phyloP scores from a whole-genome alignment of 2,329 filamentous ascomycete genomes.

The Hymenotorrendiella dingleyae region DNA sequence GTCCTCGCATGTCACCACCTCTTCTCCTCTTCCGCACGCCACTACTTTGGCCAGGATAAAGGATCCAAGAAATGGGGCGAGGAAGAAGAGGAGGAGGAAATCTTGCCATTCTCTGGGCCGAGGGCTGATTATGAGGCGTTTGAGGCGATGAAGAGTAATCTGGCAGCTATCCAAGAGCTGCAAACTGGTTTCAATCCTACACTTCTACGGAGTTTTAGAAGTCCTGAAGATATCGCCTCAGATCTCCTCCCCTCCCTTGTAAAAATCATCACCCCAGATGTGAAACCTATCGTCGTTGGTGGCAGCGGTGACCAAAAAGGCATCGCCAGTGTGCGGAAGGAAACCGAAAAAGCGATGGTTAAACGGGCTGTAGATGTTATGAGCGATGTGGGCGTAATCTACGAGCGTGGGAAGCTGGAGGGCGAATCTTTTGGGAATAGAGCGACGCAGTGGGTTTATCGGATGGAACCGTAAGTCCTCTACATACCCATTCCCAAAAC shows the following conservation, averaged over 20 bases:
- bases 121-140: conserved; percentile 75
- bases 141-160: conserved; percentile 76
- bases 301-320: conserved; percentile 58
- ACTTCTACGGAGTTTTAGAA: conserved; percentile 72
- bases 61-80: conserved; percentile 41
- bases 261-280: conserved; percentile 77
- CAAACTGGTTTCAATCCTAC: conserved; percentile 69
- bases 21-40: conserved; percentile 65
- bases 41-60: conserved; percentile 37
- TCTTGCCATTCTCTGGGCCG: conserved; percentile 73
- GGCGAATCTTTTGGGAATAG: conserved; percentile 52
- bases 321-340: conserved; percentile 81
- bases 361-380: conserved; percentile 74
- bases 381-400: conserved; percentile 71
- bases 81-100: conserved; percentile 40
- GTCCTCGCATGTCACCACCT: conserved; percentile 86
- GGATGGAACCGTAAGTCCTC: conserved; percentile 83
- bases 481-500: too few relatives aligned
- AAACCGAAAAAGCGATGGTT: conserved; percentile 77
- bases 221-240: conserved; percentile 67
- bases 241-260: conserved; percentile 83
- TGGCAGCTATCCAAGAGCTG: conserved; percentile 64
- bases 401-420: conserved; percentile 78
- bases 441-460: conserved; percentile 70
- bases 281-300: conserved; percentile 85